A percentile compares a stretch with the other conserved stretches of the same genome.
phyloP scores from a whole-genome alignment of 306 rosid species.

The Purshia tridentata region DNA sequence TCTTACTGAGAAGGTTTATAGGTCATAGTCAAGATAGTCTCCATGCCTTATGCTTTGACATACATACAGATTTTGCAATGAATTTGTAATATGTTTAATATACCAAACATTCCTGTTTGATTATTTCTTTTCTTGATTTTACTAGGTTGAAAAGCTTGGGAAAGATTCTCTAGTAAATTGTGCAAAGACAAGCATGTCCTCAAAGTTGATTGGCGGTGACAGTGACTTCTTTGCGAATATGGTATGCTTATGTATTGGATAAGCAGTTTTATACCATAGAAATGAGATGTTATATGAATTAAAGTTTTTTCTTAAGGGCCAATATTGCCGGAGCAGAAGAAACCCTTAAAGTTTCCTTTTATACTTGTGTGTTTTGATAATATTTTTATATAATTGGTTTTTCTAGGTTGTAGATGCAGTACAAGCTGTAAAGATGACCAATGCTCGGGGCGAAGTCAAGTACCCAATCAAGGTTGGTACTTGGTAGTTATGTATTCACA shows the following conservation, averaged over 20 bases:
- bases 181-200: slow-evolving; percentile 99
- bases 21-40: not conserved
- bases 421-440: slow-evolving; percentile 88
- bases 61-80: not conserved
- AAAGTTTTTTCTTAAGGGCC: not conserved
- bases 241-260: slow-evolving; percentile 48
- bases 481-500: slow-evolving; percentile 26
- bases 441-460: slow-evolving; percentile 83
- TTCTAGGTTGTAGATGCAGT: slow-evolving; percentile 93
- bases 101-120: slow-evolving; percentile 15
- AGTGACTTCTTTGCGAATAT: slow-evolving; percentile 86
- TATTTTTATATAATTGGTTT: slow-evolving; percentile 17
- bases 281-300: slow-evolving; percentile 3
- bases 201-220: slow-evolving; percentile 95
- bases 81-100: slow-evolving; percentile 3
- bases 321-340: not conserved
- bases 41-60: not conserved
- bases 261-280: not conserved
- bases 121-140: slow-evolving; percentile 12
- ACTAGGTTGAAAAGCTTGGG: slow-evolving; percentile 91
- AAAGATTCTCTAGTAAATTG: slow-evolving; percentile 81
- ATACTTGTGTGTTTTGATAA: not conserved
- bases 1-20: not conserved
- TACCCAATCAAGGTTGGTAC: slow-evolving; percentile 94
- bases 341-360: not conserved